Evolutionary conservation across 2,329 filamentous ascomycete species (phyloP).

Genomic region (Cryoendolithus antarcticus): DNA sequence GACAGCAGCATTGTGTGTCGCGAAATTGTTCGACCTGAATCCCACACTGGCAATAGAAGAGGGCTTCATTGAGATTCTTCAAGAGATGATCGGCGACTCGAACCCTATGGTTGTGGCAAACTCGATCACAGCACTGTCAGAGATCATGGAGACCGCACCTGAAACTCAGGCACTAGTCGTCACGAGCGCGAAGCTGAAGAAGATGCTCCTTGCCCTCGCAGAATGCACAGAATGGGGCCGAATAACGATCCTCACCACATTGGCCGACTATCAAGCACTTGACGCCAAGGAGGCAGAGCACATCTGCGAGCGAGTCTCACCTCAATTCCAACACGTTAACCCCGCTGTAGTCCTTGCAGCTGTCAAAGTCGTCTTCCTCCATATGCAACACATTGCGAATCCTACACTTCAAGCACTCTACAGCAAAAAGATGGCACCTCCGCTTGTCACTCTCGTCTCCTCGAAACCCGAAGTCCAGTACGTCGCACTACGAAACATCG

Average conservation of each 20-base stretch:
- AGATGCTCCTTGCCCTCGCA: slow-evolving; percentile 89
- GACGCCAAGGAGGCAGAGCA: slow-evolving; percentile 95
- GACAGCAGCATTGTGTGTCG: slow-evolving; percentile 93
- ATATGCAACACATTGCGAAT: slow-evolving; percentile 70
- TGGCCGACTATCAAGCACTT: slow-evolving; percentile 76
- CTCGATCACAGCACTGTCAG: slow-evolving; percentile 82
- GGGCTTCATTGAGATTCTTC: slow-evolving; percentile 82
- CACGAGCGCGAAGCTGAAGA: slow-evolving; percentile 74
- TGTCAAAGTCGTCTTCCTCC: slow-evolving; percentile 92
- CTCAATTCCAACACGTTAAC: slow-evolving; percentile 97
- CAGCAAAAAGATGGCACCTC: slow-evolving; percentile 96
- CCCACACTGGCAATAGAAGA: slow-evolving; percentile 89
- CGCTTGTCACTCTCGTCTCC: slow-evolving; percentile 86
- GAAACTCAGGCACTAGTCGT: slow-evolving; percentile 81
- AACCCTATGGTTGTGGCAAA: slow-evolving; percentile 99
- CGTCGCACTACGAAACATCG: slow-evolving; percentile 90
- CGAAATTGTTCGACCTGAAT: slow-evolving; percentile 93
- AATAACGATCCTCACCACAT: slow-evolving; percentile 79
- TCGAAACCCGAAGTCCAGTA: slow-evolving; percentile 97
- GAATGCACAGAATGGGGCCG: slow-evolving; percentile 98
- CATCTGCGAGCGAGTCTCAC: slow-evolving; percentile 90
- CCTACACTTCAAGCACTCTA: slow-evolving; percentile 72
- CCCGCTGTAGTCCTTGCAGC: slow-evolving; percentile 94
- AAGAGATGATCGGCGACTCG: slow-evolving; percentile 92
- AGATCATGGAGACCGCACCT: slow-evolving; percentile 81